Conservation (phyloP, 257 asterid genomes). For the Voacanga thouarsii region DNA sequence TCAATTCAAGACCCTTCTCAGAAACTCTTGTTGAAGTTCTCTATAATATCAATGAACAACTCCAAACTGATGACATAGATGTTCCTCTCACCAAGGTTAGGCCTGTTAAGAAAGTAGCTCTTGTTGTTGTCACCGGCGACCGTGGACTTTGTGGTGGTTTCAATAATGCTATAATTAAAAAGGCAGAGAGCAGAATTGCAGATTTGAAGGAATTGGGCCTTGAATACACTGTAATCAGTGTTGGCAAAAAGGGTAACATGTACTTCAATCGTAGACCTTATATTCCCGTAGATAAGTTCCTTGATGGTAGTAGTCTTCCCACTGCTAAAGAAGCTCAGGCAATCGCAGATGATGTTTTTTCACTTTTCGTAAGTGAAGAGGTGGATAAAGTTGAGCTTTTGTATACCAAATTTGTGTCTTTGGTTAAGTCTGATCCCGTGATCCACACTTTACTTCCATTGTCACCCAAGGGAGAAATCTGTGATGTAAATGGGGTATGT, state of each 20-base stretch:
- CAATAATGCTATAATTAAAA: slow-evolving; percentile 62
- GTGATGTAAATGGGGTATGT: slow-evolving; percentile 75
- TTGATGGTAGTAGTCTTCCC: slow-evolving; percentile 66
- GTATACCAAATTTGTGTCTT: slow-evolving; percentile 85
- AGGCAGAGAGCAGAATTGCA: slow-evolving; percentile 58
- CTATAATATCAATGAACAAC: slow-evolving; percentile 93
- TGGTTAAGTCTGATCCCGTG: slow-evolving; percentile 75
- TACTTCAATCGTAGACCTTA: slow-evolving; percentile 67
- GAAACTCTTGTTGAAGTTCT: slow-evolving; percentile 88
- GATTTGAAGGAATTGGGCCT: slow-evolving; percentile 66
- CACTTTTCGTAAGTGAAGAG: slow-evolving; percentile 76
- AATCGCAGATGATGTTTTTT: slow-evolving; percentile 83
- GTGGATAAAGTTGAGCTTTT: slow-evolving; percentile 88
- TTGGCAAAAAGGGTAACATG: slow-evolving; percentile 79
- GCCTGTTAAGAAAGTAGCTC: slow-evolving; percentile 83
- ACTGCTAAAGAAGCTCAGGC: slow-evolving; percentile 93
- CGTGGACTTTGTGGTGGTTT: slow-evolving; percentile 94
- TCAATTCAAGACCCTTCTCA: slow-evolving; percentile 81
- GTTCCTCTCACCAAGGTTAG: slow-evolving; percentile 69
- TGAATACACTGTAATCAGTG: slow-evolving; percentile 63
- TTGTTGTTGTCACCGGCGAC: slow-evolving; percentile 90
- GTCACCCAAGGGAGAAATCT: slow-evolving; percentile 86
- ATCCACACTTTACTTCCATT: slow-evolving; percentile 89
- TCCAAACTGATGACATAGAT: slow-evolving; percentile 70
- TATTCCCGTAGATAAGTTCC: slow-evolving; percentile 62